These are phyloP conservation scores for Chaetomium olivaceum DNA, from an alignment of 2,329 filamentous ascomycete genomes.

Conservation along the genomic window DNA sequence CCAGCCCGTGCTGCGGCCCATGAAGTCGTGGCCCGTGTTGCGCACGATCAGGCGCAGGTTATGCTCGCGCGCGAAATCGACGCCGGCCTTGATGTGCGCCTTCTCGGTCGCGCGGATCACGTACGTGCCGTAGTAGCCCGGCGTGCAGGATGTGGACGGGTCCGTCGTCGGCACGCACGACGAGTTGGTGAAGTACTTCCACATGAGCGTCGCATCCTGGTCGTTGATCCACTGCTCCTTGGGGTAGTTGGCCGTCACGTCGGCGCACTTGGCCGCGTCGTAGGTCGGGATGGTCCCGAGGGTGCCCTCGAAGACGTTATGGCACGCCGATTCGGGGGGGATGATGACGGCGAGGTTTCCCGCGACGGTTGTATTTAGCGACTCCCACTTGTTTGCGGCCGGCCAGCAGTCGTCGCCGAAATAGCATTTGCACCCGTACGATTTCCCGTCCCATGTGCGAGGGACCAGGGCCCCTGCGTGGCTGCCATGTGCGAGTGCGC, in stretches of 20 bases:
- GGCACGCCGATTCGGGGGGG: constrained; percentile 38
- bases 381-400: constrained; percentile 26
- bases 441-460: not conserved
- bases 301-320: constrained; percentile 43
- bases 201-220: constrained; percentile 19
- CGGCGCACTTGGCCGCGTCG: constrained; percentile 40
- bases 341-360: constrained; percentile 41
- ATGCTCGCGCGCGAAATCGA: constrained; percentile 46
- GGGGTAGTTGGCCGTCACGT: constrained; percentile 36
- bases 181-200: constrained; percentile 48
- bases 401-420: constrained; percentile 36
- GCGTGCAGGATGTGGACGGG: constrained; percentile 39
- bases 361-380: constrained; percentile 40
- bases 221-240: constrained; percentile 32
- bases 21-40: constrained; percentile 59
- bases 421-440: constrained; percentile 36
- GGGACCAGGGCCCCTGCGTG: not conserved
- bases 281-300: constrained; percentile 42
- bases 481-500: not conserved
- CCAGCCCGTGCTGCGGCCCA: constrained; percentile 63
- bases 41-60: constrained; percentile 56
- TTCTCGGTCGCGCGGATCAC: constrained; percentile 36
- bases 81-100: constrained; percentile 38
- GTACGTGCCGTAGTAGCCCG: constrained; percentile 44
- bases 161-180: constrained; percentile 42